Conservation (phyloP, 2,329 filamentous ascomycete species). For the Penicillium corylophilum region DNA sequence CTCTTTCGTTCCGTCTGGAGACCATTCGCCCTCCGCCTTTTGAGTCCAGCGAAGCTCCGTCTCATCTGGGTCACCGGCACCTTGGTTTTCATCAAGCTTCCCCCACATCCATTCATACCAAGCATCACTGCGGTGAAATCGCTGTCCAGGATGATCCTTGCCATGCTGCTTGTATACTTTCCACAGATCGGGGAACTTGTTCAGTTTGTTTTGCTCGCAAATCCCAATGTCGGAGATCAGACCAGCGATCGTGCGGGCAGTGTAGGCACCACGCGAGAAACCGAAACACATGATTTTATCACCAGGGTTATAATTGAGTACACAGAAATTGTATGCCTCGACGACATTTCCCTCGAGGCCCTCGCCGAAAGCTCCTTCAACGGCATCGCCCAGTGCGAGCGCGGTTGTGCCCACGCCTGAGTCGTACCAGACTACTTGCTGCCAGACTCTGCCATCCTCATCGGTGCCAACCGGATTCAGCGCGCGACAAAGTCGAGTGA, state of each 20-base stretch:
- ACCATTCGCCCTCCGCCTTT: slow-evolving; percentile 12
- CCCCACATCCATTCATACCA: slow-evolving; percentile 23
- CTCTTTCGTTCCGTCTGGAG: slow-evolving; percentile 14
- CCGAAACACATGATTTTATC: slow-evolving; percentile 25
- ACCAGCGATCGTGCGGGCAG: slow-evolving; percentile 21
- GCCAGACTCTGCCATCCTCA: slow-evolving; percentile 24
- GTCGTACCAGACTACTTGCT: slow-evolving; percentile 36
- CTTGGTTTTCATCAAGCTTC: slow-evolving; percentile 19
- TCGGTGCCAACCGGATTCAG: slow-evolving; percentile 28
- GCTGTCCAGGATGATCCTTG: slow-evolving; percentile 11
- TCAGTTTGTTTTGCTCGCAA: slow-evolving; percentile 16
- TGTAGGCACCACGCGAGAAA: slow-evolving; percentile 21
- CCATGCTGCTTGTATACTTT: slow-evolving; percentile 14
- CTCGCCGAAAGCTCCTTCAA: slow-evolving; percentile 24
- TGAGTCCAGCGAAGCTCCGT: slow-evolving; percentile 10
- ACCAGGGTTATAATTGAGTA: slow-evolving; percentile 19
- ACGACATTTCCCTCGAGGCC: slow-evolving; percentile 21
- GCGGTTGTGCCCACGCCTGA: slow-evolving; percentile 33
- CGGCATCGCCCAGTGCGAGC: slow-evolving; percentile 22
- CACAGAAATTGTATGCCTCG: slow-evolving; percentile 23
- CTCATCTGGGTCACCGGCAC: slow-evolving; percentile 10
- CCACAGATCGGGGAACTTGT: slow-evolving; percentile 22
- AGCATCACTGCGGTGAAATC: slow-evolving; percentile 19
- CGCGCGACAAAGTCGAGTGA: slow-evolving; percentile 33
- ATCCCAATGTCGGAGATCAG: slow-evolving; percentile 23